Base-by-base conservation (phyloP, 192 early-diverging fungal species). In the Chytriomyces confervae region DNA sequence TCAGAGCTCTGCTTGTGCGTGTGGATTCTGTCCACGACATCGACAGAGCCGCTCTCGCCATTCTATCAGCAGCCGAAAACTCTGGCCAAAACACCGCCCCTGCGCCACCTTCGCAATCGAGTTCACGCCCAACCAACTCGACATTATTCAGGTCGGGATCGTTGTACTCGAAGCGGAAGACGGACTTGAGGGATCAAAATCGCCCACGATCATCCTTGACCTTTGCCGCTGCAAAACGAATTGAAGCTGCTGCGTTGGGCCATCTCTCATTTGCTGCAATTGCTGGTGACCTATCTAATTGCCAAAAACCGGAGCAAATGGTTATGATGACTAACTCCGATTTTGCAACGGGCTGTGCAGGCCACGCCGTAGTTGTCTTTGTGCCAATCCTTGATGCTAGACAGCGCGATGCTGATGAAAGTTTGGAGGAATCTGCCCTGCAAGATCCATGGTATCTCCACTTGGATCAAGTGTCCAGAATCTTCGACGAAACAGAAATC, bases 401-500 rank as follows among this genome's bases (percentile, higher is more conserved):
- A 36, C 29, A 36, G 29, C 29, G 29, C 50, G 50, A 72, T 50
- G 20, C 18, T 29, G 50, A 7, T 57, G 69, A 72, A 8, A 16
- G 10, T 8, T 10, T 70, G 53, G 53, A 11, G 13, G 29, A 36
- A 36, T 20, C 13, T 57, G 0, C 53, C 20, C 53, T 57, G 18
- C 45, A 73, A 61, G 74, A 76, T n/a, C 74, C 74, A 6, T 76
- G 61, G 74, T 76, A 66, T 29, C 47, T 76, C 46, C 74, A 76
- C 8, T 66, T 76, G 74, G 36, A 76, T 49, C 10, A 76, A 11
- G 46, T 76, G 24, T 11, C 50, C 9, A 36, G 63, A 8, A 66
- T 76, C 61, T 76, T 76, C 50, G 74, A 76, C 49, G 74, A 76
- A 53, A 76, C 74, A 10, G 63, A 76, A 66, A 66, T 66, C 63